phyloP scores from a whole-genome alignment of 1,284 basidiomycete species.

The Volvariella volvacea region DNA sequence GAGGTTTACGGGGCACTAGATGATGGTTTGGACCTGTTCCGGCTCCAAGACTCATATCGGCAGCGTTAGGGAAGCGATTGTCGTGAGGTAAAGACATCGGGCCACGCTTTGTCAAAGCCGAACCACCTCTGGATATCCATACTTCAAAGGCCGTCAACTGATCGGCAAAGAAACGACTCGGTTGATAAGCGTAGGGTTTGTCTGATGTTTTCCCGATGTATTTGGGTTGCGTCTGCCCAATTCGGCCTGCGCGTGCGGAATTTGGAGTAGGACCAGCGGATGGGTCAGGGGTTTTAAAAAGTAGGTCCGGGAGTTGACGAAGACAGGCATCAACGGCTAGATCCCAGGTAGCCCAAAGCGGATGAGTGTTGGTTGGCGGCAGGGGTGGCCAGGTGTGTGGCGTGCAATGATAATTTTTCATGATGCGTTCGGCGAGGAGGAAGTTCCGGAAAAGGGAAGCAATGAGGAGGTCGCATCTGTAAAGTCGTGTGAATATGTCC shows the following conservation, averaged over 20 bases:
- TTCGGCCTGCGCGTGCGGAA: constrained; percentile 27
- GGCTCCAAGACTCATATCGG: constrained; percentile 12
- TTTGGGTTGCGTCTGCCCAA: constrained; percentile 24
- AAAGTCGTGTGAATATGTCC: constrained; percentile 90
- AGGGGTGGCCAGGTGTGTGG: constrained; percentile 91
- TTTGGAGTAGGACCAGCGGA: constrained; percentile 13
- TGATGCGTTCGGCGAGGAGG: constrained; percentile 93
- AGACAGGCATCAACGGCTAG: constrained; percentile 95
- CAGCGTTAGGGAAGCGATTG: constrained; percentile 9
- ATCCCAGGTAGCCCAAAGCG: constrained; percentile 97
- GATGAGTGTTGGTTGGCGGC: constrained; percentile 92
- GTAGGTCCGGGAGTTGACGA: constrained; percentile 85
- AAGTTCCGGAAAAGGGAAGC: constrained; percentile 97
- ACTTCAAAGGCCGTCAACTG: constrained; percentile 97
- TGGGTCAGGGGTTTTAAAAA: constrained; percentile 53
- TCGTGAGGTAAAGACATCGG: constrained; percentile 60
- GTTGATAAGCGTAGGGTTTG: constrained; percentile 64
- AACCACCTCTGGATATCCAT: constrained; percentile 91
- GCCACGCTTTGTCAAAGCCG: constrained; percentile 71
- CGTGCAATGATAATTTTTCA: constrained; percentile 98
- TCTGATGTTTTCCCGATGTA: constrained; percentile 23
- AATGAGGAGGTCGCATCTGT: constrained; percentile 93
- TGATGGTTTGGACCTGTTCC: constrained; percentile 38
- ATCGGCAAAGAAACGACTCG: constrained; percentile 95
- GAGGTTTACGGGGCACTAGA: constrained; percentile 81